A percentile compares a stretch with the other conserved stretches of the same genome.
Conservation (phyloP, 805 yeast genomes). For the Cyberlindnera galapagoensis region DNA sequence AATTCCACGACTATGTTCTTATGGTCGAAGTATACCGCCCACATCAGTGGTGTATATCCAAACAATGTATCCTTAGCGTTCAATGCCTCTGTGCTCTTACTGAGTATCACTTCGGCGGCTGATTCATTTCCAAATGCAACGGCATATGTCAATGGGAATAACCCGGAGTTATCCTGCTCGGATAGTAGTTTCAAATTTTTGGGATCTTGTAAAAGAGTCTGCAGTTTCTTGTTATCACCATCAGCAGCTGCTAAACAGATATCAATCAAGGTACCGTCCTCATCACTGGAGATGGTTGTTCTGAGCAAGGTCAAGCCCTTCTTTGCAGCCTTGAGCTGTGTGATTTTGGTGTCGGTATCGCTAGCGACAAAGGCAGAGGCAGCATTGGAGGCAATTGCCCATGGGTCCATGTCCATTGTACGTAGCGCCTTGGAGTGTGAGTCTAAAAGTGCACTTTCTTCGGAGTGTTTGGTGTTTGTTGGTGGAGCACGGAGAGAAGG, state of each 20-base stretch:
- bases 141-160: constrained; percentile 45
- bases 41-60: constrained; percentile 70
- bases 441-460: no score
- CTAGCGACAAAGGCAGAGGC: constrained; percentile 1
- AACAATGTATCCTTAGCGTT: constrained; percentile 36
- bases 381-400: constrained; percentile 7
- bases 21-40: constrained; percentile 70
- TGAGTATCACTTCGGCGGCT: constrained; percentile 33
- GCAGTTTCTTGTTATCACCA: constrained; percentile 25
- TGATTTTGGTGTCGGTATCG: constrained; percentile 6
- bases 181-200: constrained; percentile 22
- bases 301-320: constrained; percentile 11
- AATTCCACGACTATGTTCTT: constrained; percentile 48
- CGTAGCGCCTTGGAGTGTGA: no score
- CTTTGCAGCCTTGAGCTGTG: constrained; percentile 16
- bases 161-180: constrained; percentile 33
- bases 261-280: constrained; percentile 18
- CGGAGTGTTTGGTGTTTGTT: no score
- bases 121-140: constrained; percentile 45
- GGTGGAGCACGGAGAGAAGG: no score
- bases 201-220: constrained; percentile 21
- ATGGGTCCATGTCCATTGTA: constrained; percentile 13
- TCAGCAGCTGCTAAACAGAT: constrained; percentile 33
- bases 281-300: constrained; percentile 4
- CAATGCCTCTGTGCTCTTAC: constrained; percentile 8